Evolutionary conservation across 345 rosid species (phyloP), one percentile per base, ranked within the genome.

Genomic region (Litchi chinensis): DNA sequence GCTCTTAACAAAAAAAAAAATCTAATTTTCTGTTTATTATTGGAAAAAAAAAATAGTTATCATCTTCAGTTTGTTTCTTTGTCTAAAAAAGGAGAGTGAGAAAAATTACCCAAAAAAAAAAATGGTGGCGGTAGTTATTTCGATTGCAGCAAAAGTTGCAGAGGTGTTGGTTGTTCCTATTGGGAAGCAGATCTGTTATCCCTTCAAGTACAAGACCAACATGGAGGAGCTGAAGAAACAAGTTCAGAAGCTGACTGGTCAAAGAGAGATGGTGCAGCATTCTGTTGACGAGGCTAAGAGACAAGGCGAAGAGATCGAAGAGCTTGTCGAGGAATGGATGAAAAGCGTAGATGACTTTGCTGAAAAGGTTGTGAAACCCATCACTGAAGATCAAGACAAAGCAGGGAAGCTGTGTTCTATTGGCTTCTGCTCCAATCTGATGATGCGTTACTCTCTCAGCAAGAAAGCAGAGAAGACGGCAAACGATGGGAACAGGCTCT

Each of bases 251-350:
- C 70, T 74, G 26, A 22, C 16, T 41, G 5, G 6, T 40, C 46
- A 1, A 56, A 52, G 48, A 67, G 74, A 32, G 5, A 56, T n/a
- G 28, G 72, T 65, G 64, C 11, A 68, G 15, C 16, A 8, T 32
- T 6, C 0, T 46, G 71, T 77, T 21, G 39, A n/a, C 19, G 60
- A 10, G 16, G 81, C 75, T 11, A 19, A 0, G n/a, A 73, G 39
- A 32, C 78, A 63, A 0, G 78, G 60, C 1, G 63, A 72, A 2
- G 76, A 76, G 46, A 73, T 82, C 9, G 8, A 48, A 39, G 16
- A 43, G 24, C 15, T 39, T 2, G 76, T 77, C 16, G 2, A 48
- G n/a, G 0, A 50, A 0, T 77, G 81, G 84, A 28, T 68, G 66
- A 18, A 1, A 1, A 6, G 6, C 5, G 74, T 43, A 8, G 18